Evolutionary conservation across 306 rosid species (phyloP), one percentile per base, ranked within the genome.

Genomic region (Rubus idaeus): DNA sequence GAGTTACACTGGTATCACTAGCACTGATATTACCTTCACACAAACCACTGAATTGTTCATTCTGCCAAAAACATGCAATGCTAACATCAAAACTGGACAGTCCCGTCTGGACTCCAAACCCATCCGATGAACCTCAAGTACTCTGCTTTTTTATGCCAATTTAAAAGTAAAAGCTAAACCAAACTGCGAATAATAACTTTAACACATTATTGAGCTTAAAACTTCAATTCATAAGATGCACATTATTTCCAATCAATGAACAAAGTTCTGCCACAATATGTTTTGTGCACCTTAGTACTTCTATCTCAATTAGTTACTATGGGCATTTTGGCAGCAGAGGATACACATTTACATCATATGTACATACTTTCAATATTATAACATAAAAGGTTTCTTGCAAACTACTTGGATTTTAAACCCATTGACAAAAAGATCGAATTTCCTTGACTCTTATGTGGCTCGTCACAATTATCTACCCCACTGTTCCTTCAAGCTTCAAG

Each of bases 401-500:
- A 68, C 80, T 79, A 39, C 49, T 42, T 41, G 23, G 62, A 40
- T 71, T 18, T 56, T 62, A 71, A 67, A 23, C 35, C 23, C 52
- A 13, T 26, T 30, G 78, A 73, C 78, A 35, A 76, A 77, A 71
- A 72, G 13, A 71, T 5, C 18, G 77, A 78, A 68, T 77, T 64
- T 80, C 26, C 45, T 55, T 16, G 26, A 83, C 52, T 14, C 53
- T 70, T 64, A 17, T 26, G 3, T 3, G 4, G 7, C 14, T 17
- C 20, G 74, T 44, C 17, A 63, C 30, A 60, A 53, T 12, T 30
- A 60, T 46, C 71, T 88, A 94, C 53, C 98, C 97, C 61, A 94
- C 97, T 30, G 98, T 90, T 61, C 92, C 92, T 71, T 92, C 98
- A 82, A 94, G 96, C 88, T 94, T 94, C 89, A 94, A 86, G 88